Conservation (phyloP, 495 filamentous ascomycete species). For the Aspergillus sclerotioniger region DNA sequence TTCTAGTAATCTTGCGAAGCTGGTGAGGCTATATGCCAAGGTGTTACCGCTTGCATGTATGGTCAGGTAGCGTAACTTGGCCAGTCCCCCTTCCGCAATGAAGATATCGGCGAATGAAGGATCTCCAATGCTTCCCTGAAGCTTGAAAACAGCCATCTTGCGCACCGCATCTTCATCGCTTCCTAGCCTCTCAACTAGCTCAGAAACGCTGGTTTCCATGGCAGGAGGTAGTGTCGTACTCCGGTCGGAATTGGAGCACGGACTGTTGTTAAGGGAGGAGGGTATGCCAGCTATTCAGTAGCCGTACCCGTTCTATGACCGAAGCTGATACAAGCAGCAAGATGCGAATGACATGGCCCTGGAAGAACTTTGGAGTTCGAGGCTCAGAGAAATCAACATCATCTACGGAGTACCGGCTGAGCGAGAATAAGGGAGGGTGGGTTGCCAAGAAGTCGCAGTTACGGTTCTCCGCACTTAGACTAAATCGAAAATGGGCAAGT, state of each 20-base stretch:
- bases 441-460: not conserved
- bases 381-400: not conserved
- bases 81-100: slow-evolving; percentile 81
- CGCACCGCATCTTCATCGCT: slow-evolving; percentile 86
- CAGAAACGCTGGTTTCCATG: slow-evolving; percentile 61
- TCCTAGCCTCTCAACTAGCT: slow-evolving; percentile 66
- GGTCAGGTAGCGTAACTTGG: slow-evolving; percentile 74
- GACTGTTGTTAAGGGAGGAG: not conserved
- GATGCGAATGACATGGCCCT: not conserved
- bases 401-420: not conserved
- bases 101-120: slow-evolving; percentile 96
- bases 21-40: slow-evolving; percentile 88
- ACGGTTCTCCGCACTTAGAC: not conserved
- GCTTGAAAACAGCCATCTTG: slow-evolving; percentile 98
- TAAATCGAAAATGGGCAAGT: not conserved
- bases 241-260: not conserved
- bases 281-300: not conserved
- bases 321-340: not conserved
- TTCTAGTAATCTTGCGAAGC: slow-evolving; percentile 80
- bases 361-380: not conserved
- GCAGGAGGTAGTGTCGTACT: not conserved
- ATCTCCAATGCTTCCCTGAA: slow-evolving; percentile 90
- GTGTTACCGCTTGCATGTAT: slow-evolving; percentile 89
- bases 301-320: not conserved
- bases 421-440: slow-evolving; percentile 1